Conservation (phyloP, 163 green algal species). For the Chloromonas sp. region DNA sequence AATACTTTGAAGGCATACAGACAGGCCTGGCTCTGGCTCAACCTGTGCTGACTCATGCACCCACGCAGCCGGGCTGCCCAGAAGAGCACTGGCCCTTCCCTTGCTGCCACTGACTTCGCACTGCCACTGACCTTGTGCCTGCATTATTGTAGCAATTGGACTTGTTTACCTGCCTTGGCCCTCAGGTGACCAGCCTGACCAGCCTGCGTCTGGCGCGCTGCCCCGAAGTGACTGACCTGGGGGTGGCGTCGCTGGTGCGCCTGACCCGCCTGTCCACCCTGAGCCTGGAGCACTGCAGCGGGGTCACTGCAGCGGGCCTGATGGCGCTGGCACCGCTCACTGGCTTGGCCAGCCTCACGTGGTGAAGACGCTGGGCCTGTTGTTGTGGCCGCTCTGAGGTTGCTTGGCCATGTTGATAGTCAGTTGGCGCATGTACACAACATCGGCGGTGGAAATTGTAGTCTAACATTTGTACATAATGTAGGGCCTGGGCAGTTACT, state of each 20-base stretch:
- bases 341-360: conserved; percentile 39
- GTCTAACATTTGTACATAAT: too few species aligned
- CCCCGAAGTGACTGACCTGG: conserved; percentile 35
- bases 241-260: conserved; percentile 26
- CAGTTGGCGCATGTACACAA: too few species aligned
- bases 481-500: too few species aligned
- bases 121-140: not conserved
- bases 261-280: conserved; percentile 43
- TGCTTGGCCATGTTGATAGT: too few species aligned
- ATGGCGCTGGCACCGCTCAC: conserved; percentile 35
- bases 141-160: not conserved
- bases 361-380: conserved; percentile 7
- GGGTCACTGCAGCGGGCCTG: conserved; percentile 33
- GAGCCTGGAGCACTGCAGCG: conserved; percentile 43
- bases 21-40: not conserved
- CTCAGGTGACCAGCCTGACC: conserved; percentile 26
- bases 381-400: too few species aligned
- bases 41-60: not conserved
- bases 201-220: conserved; percentile 44
- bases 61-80: not conserved
- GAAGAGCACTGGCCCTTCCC: not conserved
- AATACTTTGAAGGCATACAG: not conserved
- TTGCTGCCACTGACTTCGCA: not conserved
- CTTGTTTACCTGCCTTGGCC: not conserved
- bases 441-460: too few species aligned